phyloP scores from a whole-genome alignment of 495 filamentous ascomycete species.

The Cudoniella acicularis region DNA sequence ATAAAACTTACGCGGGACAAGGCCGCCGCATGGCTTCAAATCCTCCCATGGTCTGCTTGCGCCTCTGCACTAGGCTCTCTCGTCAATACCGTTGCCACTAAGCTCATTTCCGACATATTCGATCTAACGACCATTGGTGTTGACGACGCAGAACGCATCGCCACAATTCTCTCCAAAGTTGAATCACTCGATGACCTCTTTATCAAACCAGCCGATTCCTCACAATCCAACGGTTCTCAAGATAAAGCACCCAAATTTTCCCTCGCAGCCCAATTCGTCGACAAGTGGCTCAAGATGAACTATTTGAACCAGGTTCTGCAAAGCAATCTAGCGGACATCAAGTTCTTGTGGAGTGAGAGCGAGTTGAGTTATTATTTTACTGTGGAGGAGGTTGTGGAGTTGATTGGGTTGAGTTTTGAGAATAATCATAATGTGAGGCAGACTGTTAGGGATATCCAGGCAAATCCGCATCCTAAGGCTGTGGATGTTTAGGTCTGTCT shows the following conservation, averaged over 20 bases:
- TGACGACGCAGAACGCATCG: slow-evolving; percentile 76
- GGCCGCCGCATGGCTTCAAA: slow-evolving; percentile 69
- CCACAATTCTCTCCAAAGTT: slow-evolving; percentile 67
- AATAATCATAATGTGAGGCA: slow-evolving; percentile 75
- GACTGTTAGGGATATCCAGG: slow-evolving; percentile 74
- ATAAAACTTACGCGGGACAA: slow-evolving; percentile 65
- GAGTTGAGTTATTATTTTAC: slow-evolving; percentile 81
- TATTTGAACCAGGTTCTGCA: slow-evolving; percentile 87
- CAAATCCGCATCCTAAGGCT: slow-evolving; percentile 33
- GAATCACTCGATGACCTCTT: slow-evolving; percentile 72
- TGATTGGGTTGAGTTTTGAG: slow-evolving; percentile 87
- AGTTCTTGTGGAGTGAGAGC: slow-evolving; percentile 82
- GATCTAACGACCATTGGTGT: slow-evolving; percentile 85
- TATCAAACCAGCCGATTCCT: slow-evolving; percentile 26
- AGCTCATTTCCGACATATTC: slow-evolving; percentile 79
- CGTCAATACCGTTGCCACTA: slow-evolving; percentile 72
- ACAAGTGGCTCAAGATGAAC: slow-evolving; percentile 84
- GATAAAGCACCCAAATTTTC: slow-evolving; percentile 1
- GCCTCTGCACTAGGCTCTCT: slow-evolving; percentile 83
- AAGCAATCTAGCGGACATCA: slow-evolving; percentile 83
- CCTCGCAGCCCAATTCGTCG: slow-evolving; percentile 73
- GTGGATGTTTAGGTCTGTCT: not conserved
- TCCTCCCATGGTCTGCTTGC: slow-evolving; percentile 77
- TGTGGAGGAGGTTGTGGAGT: slow-evolving; percentile 77
- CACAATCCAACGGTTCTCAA: slow-evolving; percentile 23